Evolutionary conservation across 2,329 filamentous ascomycete genomes (phyloP).

Genomic region (Claviceps sp.): DNA sequence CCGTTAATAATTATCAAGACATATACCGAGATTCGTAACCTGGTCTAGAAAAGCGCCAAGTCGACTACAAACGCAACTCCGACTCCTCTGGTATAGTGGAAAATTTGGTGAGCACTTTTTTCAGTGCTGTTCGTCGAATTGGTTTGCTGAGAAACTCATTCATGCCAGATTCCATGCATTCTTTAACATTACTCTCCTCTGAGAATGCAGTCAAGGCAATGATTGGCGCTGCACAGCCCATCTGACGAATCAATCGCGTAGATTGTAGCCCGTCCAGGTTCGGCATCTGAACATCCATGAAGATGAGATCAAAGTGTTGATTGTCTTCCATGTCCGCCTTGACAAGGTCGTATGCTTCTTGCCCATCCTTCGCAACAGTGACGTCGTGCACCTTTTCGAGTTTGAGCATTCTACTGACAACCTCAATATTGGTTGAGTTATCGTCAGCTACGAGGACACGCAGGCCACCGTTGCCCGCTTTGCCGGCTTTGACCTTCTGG

Average conservation of each 20-base stretch:
- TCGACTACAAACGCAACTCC: constrained; percentile 8
- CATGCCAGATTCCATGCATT: constrained; percentile 83
- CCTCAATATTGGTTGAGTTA: constrained; percentile 44
- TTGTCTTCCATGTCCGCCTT: constrained; percentile 66
- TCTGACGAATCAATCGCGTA: constrained; percentile 69
- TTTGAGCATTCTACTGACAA: constrained; percentile 52
- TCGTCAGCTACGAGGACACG: constrained; percentile 75
- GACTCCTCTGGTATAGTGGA: constrained; percentile 64
- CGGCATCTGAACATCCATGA: constrained; percentile 96
- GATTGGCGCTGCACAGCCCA: constrained; percentile 79
- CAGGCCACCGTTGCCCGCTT: constrained; percentile 42
- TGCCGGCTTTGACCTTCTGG: constrained; percentile 43
- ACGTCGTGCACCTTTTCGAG: constrained; percentile 76
- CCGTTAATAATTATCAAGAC: no score
- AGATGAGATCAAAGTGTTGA: constrained; percentile 70
- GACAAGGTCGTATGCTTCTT: constrained; percentile 78
- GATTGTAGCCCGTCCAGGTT: constrained; percentile 82
- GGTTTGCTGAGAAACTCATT: constrained; percentile 70
- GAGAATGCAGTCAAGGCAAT: constrained; percentile 84
- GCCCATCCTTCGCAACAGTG: constrained; percentile 72
- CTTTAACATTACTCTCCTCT: constrained; percentile 77
- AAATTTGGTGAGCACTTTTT: constrained; percentile 75
- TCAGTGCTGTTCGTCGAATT: constrained; percentile 71
- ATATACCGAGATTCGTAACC: neutral
- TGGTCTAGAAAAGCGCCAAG: neutral